Evolutionary conservation across 2,329 filamentous ascomycete species (phyloP).

Genomic region (Fusarium fujikuroi): DNA sequence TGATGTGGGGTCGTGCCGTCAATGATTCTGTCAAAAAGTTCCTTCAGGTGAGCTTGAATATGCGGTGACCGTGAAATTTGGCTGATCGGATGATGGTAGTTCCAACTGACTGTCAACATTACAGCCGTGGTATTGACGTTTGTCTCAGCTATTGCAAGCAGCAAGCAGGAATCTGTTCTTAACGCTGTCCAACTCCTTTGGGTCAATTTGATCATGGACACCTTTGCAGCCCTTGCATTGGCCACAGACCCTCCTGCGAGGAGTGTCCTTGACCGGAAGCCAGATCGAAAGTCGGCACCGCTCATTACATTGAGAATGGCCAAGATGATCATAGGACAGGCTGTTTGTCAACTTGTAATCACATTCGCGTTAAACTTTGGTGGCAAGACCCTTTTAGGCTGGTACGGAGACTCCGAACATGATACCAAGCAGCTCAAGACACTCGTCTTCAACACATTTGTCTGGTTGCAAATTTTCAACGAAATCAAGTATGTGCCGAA

Average conservation of each 20-base stretch:
- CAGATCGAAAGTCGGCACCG: slow-evolving; percentile 72
- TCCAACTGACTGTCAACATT: slow-evolving; percentile 72
- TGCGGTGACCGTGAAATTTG: not conserved
- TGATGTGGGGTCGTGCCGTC: slow-evolving; percentile 71
- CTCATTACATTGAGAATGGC: slow-evolving; percentile 76
- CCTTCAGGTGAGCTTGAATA: slow-evolving; percentile 57
- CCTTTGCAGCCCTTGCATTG: slow-evolving; percentile 70
- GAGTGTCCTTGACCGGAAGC: slow-evolving; percentile 66
- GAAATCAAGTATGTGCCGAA: slow-evolving; percentile 63
- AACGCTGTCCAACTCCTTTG: slow-evolving; percentile 70
- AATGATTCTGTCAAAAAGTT: slow-evolving; percentile 74
- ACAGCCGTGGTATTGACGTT: slow-evolving; percentile 70
- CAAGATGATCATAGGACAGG: slow-evolving; percentile 73
- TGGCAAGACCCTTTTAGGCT: slow-evolving; percentile 63
- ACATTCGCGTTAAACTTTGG: slow-evolving; percentile 71
- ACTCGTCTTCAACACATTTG: slow-evolving; percentile 75
- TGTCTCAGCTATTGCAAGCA: slow-evolving; percentile 64
- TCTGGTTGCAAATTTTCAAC: slow-evolving; percentile 80
- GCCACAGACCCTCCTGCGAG: slow-evolving; percentile 71
- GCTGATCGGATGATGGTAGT: slow-evolving; percentile 51
- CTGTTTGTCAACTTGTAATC: slow-evolving; percentile 68
- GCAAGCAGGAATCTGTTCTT: slow-evolving; percentile 63
- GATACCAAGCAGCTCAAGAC: slow-evolving; percentile 60
- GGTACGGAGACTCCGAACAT: slow-evolving; percentile 47
- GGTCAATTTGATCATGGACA: slow-evolving; percentile 74